Evolutionary conservation across 495 filamentous ascomycete genomes (phyloP).

Genomic region (Aspergillus bertholletiae): DNA sequence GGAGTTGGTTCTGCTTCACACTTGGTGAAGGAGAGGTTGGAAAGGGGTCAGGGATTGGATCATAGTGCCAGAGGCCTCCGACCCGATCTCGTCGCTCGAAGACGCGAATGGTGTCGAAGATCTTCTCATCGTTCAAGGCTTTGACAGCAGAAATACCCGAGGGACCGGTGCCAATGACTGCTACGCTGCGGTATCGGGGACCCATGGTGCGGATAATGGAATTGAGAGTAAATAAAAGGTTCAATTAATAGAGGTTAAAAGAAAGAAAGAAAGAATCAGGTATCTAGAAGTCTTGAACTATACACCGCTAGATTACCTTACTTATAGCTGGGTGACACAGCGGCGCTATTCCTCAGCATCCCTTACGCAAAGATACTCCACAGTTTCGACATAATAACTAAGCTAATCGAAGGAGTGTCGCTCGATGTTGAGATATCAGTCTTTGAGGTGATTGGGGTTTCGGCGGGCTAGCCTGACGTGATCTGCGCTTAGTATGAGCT

Average conservation of each 20-base stretch:
- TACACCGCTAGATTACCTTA: too few relatives aligned
- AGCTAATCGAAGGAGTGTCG: not conserved
- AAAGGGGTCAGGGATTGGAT: constrained; percentile 19
- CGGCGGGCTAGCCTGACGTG: not conserved
- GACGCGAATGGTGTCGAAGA: constrained; percentile 47
- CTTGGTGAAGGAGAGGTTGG: constrained; percentile 3
- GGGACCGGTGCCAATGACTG: constrained; percentile 52
- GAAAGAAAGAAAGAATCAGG: not conserved
- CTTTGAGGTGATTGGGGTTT: not conserved
- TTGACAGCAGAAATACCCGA: constrained; percentile 51
- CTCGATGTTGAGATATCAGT: not conserved
- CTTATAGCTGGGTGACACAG: not conserved
- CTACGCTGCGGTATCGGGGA: constrained; percentile 30
- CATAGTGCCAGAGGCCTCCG: constrained; percentile 47
- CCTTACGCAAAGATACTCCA: constrained; percentile 9
- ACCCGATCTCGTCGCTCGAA: constrained; percentile 49
- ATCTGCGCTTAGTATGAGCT: constrained; percentile 5
- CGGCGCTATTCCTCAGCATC: not conserved
- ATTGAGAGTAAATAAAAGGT: too few relatives aligned
- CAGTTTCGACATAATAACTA: constrained; percentile 11
- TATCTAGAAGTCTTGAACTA: not conserved
- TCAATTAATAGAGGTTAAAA: not conserved
- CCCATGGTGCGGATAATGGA: too few relatives aligned
- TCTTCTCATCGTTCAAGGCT: constrained; percentile 47
- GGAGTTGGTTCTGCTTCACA: constrained; percentile 1